Evolutionary conservation across 129 eudicot species (phyloP).

Genomic region (Pulicaria dysenterica): DNA sequence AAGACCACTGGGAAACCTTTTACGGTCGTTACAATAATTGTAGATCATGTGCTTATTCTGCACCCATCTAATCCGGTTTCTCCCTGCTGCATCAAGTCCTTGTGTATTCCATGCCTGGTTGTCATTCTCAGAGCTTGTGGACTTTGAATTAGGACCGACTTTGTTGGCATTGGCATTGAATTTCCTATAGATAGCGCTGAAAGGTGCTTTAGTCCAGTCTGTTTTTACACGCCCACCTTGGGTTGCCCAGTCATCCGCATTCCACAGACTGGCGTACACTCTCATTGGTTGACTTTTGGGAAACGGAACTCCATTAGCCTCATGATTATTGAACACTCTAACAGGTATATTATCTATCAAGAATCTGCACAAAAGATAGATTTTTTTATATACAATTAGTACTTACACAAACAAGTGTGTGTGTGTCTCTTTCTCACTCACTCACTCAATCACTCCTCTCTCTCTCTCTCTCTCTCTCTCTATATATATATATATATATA

Average conservation of each 20-base stretch:
- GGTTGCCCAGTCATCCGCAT: slow-evolving; percentile 46
- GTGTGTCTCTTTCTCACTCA: no score
- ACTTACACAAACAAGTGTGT: not conserved
- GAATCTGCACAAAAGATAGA: slow-evolving; percentile 25
- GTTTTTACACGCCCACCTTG: slow-evolving; percentile 43
- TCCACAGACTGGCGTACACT: slow-evolving; percentile 44
- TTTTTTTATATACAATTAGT: not conserved
- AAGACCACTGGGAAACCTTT: slow-evolving; percentile 18
- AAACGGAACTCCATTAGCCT: slow-evolving; percentile 33
- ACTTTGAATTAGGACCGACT: slow-evolving; percentile 25
- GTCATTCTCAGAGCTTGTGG: slow-evolving; percentile 12
- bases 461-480: no score
- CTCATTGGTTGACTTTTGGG: slow-evolving; percentile 43
- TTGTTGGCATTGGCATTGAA: slow-evolving; percentile 29
- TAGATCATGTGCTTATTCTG: slow-evolving; percentile 32
- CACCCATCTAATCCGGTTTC: slow-evolving; percentile 35
- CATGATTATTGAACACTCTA: slow-evolving; percentile 37
- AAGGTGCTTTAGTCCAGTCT: slow-evolving; percentile 40
- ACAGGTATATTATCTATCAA: slow-evolving; percentile 37
- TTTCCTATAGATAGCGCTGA: slow-evolving; percentile 27
- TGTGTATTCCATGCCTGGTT: slow-evolving; percentile 35
- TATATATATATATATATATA: no score
- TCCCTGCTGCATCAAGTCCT: slow-evolving; percentile 30
- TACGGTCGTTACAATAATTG: slow-evolving; percentile 24
- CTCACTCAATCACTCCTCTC: no score